Conservation (phyloP, 148 eudicot species). For the Polygonum maritimum region DNA sequence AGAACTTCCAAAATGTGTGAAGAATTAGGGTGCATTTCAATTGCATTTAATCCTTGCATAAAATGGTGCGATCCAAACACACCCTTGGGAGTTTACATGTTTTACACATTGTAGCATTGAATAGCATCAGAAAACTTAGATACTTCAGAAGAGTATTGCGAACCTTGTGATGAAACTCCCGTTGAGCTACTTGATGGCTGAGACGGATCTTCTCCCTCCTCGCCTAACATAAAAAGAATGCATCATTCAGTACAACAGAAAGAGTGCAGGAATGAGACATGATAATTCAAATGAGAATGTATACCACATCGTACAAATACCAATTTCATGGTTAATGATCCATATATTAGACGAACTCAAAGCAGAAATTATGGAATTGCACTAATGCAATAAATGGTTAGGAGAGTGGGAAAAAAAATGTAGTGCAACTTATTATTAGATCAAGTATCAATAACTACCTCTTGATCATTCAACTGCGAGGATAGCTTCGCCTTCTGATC, state of each 20-base stretch:
- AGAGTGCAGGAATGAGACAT: not conserved
- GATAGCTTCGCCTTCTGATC: conserved; percentile 40
- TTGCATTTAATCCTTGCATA: too few species aligned
- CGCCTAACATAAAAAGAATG: conserved; percentile 20
- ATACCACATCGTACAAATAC: not conserved
- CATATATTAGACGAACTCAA: not conserved
- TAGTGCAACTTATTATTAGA: not conserved
- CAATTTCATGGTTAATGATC: not conserved
- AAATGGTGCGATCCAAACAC: too few species aligned
- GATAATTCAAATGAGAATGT: not conserved
- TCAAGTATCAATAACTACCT: conserved; percentile 33
- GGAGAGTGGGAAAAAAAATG: not conserved
- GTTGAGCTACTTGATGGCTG: conserved; percentile 64
- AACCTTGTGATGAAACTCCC: conserved; percentile 77
- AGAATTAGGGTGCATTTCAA: too few species aligned
- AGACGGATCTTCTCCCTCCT: conserved; percentile 60
- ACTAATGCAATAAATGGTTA: not conserved
- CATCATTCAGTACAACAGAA: conserved; percentile 10
- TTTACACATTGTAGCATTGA: too few species aligned
- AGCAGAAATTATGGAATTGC: not conserved
- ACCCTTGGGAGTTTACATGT: too few species aligned
- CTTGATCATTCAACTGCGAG: conserved; percentile 35
- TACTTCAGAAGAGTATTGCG: not conserved
- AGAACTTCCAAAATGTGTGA: too few species aligned
- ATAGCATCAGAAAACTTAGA: not conserved